These are phyloP conservation scores for Pochonia chlamydosporia DNA, from an alignment of 2,329 filamentous ascomycete genomes.

Conservation along the genomic window DNA sequence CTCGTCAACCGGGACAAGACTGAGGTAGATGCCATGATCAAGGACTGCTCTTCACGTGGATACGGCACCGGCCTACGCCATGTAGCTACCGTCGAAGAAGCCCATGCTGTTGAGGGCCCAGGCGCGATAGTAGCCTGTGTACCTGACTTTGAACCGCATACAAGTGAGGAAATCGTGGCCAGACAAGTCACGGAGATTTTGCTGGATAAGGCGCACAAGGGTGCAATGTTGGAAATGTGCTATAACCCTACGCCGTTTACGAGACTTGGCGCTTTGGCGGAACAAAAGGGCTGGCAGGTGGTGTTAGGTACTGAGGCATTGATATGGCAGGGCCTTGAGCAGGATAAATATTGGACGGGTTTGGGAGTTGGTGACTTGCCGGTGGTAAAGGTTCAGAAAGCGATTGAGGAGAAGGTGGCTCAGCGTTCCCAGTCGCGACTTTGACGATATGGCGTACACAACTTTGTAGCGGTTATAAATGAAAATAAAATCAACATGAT, in stretches of 20 bases:
- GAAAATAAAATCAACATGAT: too few species aligned
- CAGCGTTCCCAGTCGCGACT: slow-evolving; percentile 21
- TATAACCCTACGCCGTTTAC: slow-evolving; percentile 72
- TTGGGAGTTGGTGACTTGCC: slow-evolving; percentile 52
- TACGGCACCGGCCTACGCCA: slow-evolving; percentile 57
- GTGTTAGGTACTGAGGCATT: slow-evolving; percentile 71
- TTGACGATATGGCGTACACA: too few species aligned
- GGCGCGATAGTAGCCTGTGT: slow-evolving; percentile 69
- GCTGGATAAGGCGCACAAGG: slow-evolving; percentile 46
- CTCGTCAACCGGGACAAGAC: slow-evolving; percentile 66
- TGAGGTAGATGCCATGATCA: slow-evolving; percentile 63
- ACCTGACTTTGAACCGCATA: slow-evolving; percentile 68
- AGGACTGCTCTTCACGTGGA: slow-evolving; percentile 54
- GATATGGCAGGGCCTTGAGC: slow-evolving; percentile 72
- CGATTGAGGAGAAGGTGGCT: slow-evolving; percentile 38
- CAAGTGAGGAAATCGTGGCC: slow-evolving; percentile 54
- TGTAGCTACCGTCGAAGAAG: slow-evolving; percentile 56
- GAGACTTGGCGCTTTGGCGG: slow-evolving; percentile 55
- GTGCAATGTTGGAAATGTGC: slow-evolving; percentile 75
- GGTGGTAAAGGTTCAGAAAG: slow-evolving; percentile 50
- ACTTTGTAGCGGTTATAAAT: too few species aligned
- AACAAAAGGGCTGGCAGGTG: slow-evolving; percentile 62
- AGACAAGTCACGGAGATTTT: slow-evolving; percentile 49
- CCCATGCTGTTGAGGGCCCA: slow-evolving; percentile 48
- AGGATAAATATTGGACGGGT: slow-evolving; percentile 61